phyloP scores from a whole-genome alignment of 208 protist species.

The Sergeia podlipaevii region DNA sequence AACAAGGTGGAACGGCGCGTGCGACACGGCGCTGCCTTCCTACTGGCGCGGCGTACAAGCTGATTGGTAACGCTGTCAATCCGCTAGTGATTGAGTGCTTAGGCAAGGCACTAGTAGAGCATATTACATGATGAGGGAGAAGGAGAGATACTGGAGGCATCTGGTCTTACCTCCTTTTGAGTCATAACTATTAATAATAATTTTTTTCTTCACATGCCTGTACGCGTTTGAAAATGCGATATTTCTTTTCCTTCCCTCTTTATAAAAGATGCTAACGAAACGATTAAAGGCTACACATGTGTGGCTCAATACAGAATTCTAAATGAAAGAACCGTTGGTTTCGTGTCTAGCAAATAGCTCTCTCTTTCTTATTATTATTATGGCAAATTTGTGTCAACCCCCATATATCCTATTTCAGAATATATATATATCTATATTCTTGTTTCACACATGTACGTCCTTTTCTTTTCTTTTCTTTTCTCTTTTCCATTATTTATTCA shows the following conservation, averaged over 20 bases:
- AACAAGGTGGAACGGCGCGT: background rate
- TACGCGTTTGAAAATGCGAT: too few species aligned
- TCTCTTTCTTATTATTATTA: conserved; percentile 9
- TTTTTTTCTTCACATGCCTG: background rate
- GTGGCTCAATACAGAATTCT: too few species aligned
- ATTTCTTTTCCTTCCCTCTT: conserved; percentile 6
- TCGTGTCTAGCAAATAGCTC: too few species aligned
- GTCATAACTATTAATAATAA: background rate
- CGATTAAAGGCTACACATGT: too few species aligned
- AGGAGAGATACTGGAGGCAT: background rate
- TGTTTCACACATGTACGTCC: background rate
- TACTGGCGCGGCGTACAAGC: conserved; percentile 41
- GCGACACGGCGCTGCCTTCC: conserved; percentile 15
- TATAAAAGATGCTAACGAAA: conserved; percentile 2
- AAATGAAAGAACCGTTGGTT: too few species aligned
- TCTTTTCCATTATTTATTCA: background rate
- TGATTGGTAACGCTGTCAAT: conserved; percentile 79
- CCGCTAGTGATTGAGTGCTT: conserved; percentile 62
- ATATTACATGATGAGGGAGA: background rate
- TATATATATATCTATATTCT: background rate
- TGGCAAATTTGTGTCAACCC: background rate
- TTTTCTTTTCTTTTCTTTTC: conserved; percentile 11
- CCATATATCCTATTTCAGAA: conserved; percentile 7
- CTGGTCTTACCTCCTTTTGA: background rate
- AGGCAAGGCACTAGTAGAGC: conserved; percentile 6